Base-by-base conservation (phyloP, 1,284 basidiomycete genomes). In the Apiotrichum porosum region DNA sequence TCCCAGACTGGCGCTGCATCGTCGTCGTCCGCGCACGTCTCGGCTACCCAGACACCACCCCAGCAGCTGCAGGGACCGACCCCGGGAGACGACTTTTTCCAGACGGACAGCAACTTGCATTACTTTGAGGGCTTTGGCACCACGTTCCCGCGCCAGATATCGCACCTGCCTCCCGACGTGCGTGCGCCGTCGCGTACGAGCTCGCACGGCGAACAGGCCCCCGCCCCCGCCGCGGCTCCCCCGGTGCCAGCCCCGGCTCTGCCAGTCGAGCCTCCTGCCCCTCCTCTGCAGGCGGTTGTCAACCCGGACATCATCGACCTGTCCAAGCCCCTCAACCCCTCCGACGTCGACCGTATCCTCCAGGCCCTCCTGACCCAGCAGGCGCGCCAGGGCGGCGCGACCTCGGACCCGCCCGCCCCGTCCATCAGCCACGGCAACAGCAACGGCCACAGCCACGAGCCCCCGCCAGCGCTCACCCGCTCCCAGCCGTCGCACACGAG, bases 271-370 rank as follows among this genome's bases (percentile, higher is more conserved):
- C 14, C 37, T 3, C 2, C 17, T 12, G 10, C 19, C 18, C 21
- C 2, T 4, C 23, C 9, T 1, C 30, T 12, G 12, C 15, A 21
- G 23, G 23, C 19, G 36, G 13, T 9, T 26, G 4, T 10, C n/a
- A 57, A 59, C 44, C 58, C 63, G 4, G 56, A 71, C 38, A 48
- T 71, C 15, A 67, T 71, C 44, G 69, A 71, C 37, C 51, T 71
- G 9, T 68, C 66, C 4, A 69, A 71, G 51, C 69, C 69, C 4
- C 60, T 71, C 31, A 62, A 71, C 57, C 54, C 67, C 13, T 47
- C 44, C 9, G 65, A 66, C 34, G 54, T 69, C 8, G 59, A 63
- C 34, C 62, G 63, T 26, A 71, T 71, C 39, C 55, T 71, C 42
- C 51, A 58, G 24, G 67, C 67, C 6, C 52, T 71, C 46, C 52